Percentiles rank a stretch among this genome's conserved stretches.
phyloP scores from a whole-genome alignment of 495 filamentous ascomycete species.

The Aspergillus incahuasiensis region DNA sequence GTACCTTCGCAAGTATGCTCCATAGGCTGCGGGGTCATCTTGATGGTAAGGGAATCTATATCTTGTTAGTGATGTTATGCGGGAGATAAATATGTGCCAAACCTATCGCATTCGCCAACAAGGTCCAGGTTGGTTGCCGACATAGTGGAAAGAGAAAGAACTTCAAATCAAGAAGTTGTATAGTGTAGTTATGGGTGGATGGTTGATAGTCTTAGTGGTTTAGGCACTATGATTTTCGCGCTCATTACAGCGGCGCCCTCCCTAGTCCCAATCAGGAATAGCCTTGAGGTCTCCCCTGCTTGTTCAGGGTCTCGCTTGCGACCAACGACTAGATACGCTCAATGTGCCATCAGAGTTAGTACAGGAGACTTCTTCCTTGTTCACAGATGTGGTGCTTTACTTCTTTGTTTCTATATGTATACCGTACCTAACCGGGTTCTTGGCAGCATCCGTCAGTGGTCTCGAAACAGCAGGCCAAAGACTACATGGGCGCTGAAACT shows the following conservation, averaged over 20 bases:
- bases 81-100: background rate
- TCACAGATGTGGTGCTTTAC: too few relatives aligned
- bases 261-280: background rate
- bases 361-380: too few relatives aligned
- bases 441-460: too few relatives aligned
- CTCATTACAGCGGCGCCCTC: background rate
- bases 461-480: too few relatives aligned
- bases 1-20: slow-evolving; percentile 43
- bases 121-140: slow-evolving; percentile 53
- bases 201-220: background rate
- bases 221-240: background rate
- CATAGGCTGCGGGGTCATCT: slow-evolving; percentile 47
- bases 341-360: too few relatives aligned
- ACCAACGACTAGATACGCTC: too few relatives aligned
- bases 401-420: too few relatives aligned
- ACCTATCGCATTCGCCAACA: slow-evolving; percentile 57
- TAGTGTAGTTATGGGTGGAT: background rate
- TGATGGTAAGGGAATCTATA: slow-evolving; percentile 65
- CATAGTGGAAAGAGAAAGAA: slow-evolving; percentile 16
- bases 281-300: background rate
- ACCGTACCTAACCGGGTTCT: too few relatives aligned
- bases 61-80: slow-evolving; percentile 9
- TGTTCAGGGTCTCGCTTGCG: too few relatives aligned
- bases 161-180: background rate
- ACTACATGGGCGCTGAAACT: too few relatives aligned